Conservation (phyloP, 768 basidiomycete species). For the Amanita rubescens region DNA sequence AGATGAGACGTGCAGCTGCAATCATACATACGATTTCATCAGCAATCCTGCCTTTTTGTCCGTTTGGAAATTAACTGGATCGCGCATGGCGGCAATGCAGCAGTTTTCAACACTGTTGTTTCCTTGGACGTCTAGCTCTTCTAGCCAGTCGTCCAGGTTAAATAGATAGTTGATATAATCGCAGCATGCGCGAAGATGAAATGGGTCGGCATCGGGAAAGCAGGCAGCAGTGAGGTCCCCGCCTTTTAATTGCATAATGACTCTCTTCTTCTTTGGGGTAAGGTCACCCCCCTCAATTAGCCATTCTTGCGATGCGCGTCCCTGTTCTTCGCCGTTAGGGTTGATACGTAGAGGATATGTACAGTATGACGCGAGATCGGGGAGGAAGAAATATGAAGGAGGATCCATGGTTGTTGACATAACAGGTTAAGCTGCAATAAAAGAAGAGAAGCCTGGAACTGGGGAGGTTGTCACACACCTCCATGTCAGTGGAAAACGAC, state of each 20-base stretch:
- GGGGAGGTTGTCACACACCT: too few relatives aligned
- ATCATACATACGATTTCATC: too few relatives aligned
- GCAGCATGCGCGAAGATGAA: slow-evolving; percentile 35
- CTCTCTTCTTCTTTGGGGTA: slow-evolving; percentile 6
- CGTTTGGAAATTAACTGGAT: slow-evolving; percentile 14
- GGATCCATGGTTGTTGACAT: not conserved
- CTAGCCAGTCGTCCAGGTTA: slow-evolving; percentile 15
- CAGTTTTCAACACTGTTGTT: slow-evolving; percentile 15
- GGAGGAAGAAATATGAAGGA: slow-evolving; percentile 14
- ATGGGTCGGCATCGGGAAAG: slow-evolving; percentile 33
- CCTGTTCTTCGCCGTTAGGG: slow-evolving; percentile 12
- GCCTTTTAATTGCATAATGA: slow-evolving; percentile 33
- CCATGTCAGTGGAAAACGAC: too few relatives aligned
- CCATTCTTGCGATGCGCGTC: slow-evolving; percentile 18
- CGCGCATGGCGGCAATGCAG: slow-evolving; percentile 17
- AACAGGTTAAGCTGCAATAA: not conserved
- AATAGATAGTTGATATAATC: slow-evolving; percentile 35
- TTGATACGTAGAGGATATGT: slow-evolving; percentile 17
- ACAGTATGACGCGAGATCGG: slow-evolving; percentile 24
- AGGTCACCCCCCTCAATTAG: slow-evolving; percentile 12
- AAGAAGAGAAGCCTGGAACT: too few relatives aligned
- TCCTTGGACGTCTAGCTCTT: slow-evolving; percentile 15
- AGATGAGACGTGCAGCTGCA: too few relatives aligned
- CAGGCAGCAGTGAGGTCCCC: slow-evolving; percentile 36
- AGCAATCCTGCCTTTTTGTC: slow-evolving; percentile 16